Evolutionary conservation across 129 eudicot genomes (phyloP), one percentile per base, ranked within the genome.

Genomic region (Apium graveolens): DNA sequence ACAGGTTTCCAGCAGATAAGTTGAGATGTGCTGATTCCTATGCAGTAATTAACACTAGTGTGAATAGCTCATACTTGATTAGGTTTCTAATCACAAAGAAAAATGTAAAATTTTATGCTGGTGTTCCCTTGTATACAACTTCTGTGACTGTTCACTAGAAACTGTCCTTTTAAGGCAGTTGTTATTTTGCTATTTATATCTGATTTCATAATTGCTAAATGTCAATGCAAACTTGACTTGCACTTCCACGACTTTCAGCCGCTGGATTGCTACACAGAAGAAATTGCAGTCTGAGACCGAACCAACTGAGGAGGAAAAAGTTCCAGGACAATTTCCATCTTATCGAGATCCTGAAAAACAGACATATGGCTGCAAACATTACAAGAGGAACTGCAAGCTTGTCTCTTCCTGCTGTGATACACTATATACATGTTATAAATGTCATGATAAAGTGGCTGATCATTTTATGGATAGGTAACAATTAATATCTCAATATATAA

Each of bases 381-480:
- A 95, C 91, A 91, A 92, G 75, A 81, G 96, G 85, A 92, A 90
- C 80, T 95, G 99, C 71, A 95, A 92, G 85, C 92, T 95, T 77
- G 80, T 95, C 29, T 85, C 94, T 75, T 81, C 99, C 20, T 95
- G 97, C 85, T 95, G 99, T 88, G 87, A 88, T 74, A 85, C 85
- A 79, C 68, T 95, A 32, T 89, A 78, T 68, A 83, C 96, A 26
- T 95, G 99, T 87, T 86, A 90, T 82, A 83, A 70, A 62, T 95
- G 99, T 81, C 99, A 95, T 77, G 96, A 95, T 84, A 95, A 95
- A 13, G 85, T 82, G 49, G 76, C 91, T 57, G 95, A 88, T 87
- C 97, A 95, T 81, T 9, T 60, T n/a, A 86, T 92, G 94, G 97
- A 95, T 73, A 91, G 99, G 99, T 92, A 6, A 5, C 38, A 72